Evolutionary conservation across 106 monocot genomes (phyloP), one percentile per base, ranked within the genome.

Genomic region (Dactylorhiza incarnata): DNA sequence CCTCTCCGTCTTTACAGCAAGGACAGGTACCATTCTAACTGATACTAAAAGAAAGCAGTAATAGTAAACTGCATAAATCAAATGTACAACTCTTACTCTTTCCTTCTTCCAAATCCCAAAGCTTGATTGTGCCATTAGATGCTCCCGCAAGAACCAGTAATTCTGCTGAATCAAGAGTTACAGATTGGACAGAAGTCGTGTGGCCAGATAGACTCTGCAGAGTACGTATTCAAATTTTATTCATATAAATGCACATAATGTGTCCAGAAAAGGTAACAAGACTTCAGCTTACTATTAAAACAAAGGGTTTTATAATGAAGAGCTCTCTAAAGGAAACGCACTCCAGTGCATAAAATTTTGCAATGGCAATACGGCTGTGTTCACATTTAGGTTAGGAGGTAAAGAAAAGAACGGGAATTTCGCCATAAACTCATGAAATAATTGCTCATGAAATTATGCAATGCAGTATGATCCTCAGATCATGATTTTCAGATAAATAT

Each of bases 21-120:
- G 37, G 37, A 37, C 37, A 37, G 37, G 37, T 37, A 37, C 37
- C 37, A 37, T 37, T 37, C 37, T 37, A 37, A 37, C 37, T 37
- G 37, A 37, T 37, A 25, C 13, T 37, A 37, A 37, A 37, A 37
- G 37, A 37, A 37, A 37, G 1, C 14, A 74, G 25, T 22, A 56
- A 49, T 73, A 50, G 24, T 25, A 24, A 48, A 8, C 14, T 26
- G 24, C 65, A 65, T 13, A 66, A 72, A 72, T 52, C 19, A 17
- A 25, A 15, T 73, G 47, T 50, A 58, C 13, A 73, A 12, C 24
- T 84, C 89, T 84, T 81, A 96, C 95, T 74, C 81, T 93, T 96
- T 50, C 82, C 85, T 74, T 90, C 93, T 82, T 96, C 95, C 58
- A 96, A 66, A 78, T 93, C 90, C 95, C 95, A 96, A 69, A 96